phyloP scores from a whole-genome alignment of 2,329 filamentous ascomycete genomes.

The Ceratocystis variospora region DNA sequence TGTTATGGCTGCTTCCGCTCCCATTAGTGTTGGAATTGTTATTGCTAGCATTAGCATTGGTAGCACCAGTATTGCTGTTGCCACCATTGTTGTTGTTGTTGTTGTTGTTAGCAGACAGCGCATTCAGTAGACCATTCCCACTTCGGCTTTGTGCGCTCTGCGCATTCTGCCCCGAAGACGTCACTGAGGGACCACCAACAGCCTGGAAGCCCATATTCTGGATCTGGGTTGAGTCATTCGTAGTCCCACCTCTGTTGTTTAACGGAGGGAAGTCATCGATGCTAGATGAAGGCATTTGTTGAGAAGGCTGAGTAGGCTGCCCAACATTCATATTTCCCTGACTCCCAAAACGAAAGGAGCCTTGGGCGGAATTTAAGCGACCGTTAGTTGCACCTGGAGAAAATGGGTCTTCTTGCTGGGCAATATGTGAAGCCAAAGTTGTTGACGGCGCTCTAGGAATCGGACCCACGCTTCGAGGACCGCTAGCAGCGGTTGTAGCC shows the following conservation, averaged over 20 bases:
- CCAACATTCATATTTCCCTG: slow-evolving; percentile 25
- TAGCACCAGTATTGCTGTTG: background rate
- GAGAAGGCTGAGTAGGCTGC: slow-evolving; percentile 22
- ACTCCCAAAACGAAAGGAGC: slow-evolving; percentile 38
- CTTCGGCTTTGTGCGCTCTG: slow-evolving; percentile 28
- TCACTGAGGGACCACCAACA: slow-evolving; percentile 2
- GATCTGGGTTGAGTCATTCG: slow-evolving; percentile 28
- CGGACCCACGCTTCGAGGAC: slow-evolving; percentile 33
- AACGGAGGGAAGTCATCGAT: slow-evolving; percentile 51
- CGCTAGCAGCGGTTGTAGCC: slow-evolving; percentile 34
- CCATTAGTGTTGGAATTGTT: background rate
- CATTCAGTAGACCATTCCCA: slow-evolving; percentile 50
- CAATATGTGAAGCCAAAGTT: slow-evolving; percentile 37
- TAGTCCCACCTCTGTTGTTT: slow-evolving; percentile 42
- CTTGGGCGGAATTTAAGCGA: slow-evolving; percentile 10
- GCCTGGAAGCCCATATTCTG: slow-evolving; percentile 10
- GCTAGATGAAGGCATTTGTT: slow-evolving; percentile 35
- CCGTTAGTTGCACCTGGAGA: slow-evolving; percentile 34
- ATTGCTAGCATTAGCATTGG: background rate
- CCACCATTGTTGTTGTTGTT: background rate
- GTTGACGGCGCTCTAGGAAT: slow-evolving; percentile 40
- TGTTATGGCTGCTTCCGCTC: background rate
- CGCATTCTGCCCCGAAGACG: slow-evolving; percentile 24
- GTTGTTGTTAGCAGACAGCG: slow-evolving; percentile 43
- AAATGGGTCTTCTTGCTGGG: slow-evolving; percentile 38